A percentile compares a stretch with the other conserved stretches of the same genome.
Conservation (phyloP, 2,329 filamentous ascomycete genomes). For the Cryphonectria naterciae region DNA sequence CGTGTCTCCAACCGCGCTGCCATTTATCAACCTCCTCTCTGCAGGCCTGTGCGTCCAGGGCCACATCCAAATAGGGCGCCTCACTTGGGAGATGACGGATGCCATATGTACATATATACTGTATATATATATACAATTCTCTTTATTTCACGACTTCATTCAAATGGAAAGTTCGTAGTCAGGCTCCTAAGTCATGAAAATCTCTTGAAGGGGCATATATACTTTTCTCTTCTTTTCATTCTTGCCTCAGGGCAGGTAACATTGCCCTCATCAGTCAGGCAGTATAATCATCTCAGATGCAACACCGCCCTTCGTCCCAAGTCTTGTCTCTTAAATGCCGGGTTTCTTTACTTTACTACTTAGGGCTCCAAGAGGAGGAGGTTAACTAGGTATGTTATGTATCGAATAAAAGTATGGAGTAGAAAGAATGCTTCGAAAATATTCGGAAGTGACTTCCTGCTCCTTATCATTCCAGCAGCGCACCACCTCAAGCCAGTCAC, state of each 20-base stretch:
- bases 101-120: background rate
- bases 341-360: conserved; percentile 4
- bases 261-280: background rate
- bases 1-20: background rate
- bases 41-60: background rate
- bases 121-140: background rate
- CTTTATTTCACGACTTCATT: background rate
- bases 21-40: background rate
- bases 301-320: background rate
- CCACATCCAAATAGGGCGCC: background rate
- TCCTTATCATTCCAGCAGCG: conserved; percentile 20
- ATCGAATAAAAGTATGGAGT: conserved; percentile 20
- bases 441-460: conserved; percentile 14
- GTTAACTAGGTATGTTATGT: conserved; percentile 3
- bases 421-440: conserved; percentile 14
- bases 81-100: background rate
- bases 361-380: background rate
- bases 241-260: background rate
- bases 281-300: background rate
- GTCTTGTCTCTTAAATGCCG: background rate
- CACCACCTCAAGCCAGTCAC: conserved; percentile 13
- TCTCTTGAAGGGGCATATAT: background rate
- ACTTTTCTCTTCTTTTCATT: too few species aligned
- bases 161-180: background rate
- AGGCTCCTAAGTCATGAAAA: background rate